These are phyloP conservation scores for Epichloe festucae DNA, from an alignment of 2,329 filamentous ascomycete genomes.

Conservation along the genomic window DNA sequence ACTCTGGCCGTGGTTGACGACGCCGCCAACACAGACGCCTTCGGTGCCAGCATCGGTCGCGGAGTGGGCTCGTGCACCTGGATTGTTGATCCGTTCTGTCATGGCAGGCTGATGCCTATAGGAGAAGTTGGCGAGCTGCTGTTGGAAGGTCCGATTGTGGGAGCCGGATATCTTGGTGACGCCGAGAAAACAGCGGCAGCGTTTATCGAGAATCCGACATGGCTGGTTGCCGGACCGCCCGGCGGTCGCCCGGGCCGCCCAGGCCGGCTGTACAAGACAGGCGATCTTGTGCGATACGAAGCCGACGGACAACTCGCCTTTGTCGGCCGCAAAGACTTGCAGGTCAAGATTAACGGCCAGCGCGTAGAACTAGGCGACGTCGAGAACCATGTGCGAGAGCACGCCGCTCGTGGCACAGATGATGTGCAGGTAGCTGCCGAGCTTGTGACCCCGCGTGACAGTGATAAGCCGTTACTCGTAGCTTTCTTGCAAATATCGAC, in stretches of 20 bases:
- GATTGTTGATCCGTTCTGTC: constrained; percentile 13
- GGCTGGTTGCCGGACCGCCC: constrained; percentile 6
- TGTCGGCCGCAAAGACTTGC: constrained; percentile 41
- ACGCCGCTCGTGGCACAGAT: neutral
- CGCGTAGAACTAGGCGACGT: constrained; percentile 34
- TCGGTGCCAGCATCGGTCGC: neutral
- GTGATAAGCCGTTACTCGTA: constrained; percentile 1
- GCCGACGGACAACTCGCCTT: constrained; percentile 2
- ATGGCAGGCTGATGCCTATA: constrained; percentile 6
- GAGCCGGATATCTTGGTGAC: constrained; percentile 34
- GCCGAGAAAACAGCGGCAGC: constrained; percentile 16
- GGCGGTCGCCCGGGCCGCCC: constrained; percentile 1
- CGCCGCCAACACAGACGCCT: neutral
- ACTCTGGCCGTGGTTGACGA: neutral
- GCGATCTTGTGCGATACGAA: constrained; percentile 12
- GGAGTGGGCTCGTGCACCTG: constrained; percentile 9
- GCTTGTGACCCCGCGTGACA: neutral
- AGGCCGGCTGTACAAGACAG: constrained; percentile 10
- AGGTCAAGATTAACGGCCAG: constrained; percentile 48
- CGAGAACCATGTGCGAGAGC: constrained; percentile 9
- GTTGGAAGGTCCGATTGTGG: constrained; percentile 32
- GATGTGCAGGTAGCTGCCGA: constrained; percentile 1
- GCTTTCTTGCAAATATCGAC: constrained; percentile 1
- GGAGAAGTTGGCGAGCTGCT: constrained; percentile 22
- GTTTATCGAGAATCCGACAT: constrained; percentile 14